Percentiles rank a stretch among this genome's conserved stretches.
Conservation (phyloP, 164 flowering plant species). For the Dillenia turbinata region DNA sequence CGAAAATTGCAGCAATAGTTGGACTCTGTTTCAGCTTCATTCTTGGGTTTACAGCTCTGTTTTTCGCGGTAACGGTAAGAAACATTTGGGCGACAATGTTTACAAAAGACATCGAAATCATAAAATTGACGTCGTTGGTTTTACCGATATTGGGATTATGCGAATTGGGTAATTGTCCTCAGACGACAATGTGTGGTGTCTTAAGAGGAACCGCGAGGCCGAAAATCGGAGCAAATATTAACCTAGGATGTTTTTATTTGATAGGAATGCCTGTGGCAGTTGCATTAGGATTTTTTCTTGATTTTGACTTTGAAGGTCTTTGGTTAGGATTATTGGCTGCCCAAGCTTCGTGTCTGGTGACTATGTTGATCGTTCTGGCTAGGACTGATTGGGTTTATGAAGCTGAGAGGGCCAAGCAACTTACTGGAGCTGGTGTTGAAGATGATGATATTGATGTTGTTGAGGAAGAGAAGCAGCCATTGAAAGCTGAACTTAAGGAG, state of each 20-base stretch:
- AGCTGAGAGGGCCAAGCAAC: slow-evolving; percentile 40
- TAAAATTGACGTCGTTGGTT: slow-evolving; percentile 41
- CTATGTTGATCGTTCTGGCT: slow-evolving; percentile 46
- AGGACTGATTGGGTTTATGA: slow-evolving; percentile 51
- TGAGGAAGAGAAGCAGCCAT: slow-evolving; percentile 16
- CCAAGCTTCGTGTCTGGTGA: slow-evolving; percentile 42
- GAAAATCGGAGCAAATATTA: slow-evolving; percentile 54
- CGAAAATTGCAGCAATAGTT: slow-evolving; percentile 37
- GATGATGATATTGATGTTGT: slow-evolving; percentile 15
- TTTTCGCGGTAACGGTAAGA: slow-evolving; percentile 39
- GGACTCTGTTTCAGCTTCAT: slow-evolving; percentile 44
- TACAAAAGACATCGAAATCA: slow-evolving; percentile 46
- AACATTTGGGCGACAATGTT: slow-evolving; percentile 53
- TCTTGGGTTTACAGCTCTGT: slow-evolving; percentile 39
- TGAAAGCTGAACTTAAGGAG: slow-evolving; percentile 8
- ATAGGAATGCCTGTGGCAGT: slow-evolving; percentile 67
- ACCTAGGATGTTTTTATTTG: slow-evolving; percentile 55
- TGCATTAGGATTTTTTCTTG: slow-evolving; percentile 32
- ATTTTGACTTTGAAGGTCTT: slow-evolving; percentile 50
- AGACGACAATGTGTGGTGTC: slow-evolving; percentile 71
- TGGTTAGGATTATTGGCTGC: slow-evolving; percentile 71
- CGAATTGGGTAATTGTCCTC: slow-evolving; percentile 75
- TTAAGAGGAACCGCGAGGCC: slow-evolving; percentile 68
- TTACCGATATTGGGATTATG: slow-evolving; percentile 64
- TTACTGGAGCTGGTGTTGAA: slow-evolving; percentile 24